Conservation (phyloP, 305 asterid species). For the Solanum hybrid region DNA sequence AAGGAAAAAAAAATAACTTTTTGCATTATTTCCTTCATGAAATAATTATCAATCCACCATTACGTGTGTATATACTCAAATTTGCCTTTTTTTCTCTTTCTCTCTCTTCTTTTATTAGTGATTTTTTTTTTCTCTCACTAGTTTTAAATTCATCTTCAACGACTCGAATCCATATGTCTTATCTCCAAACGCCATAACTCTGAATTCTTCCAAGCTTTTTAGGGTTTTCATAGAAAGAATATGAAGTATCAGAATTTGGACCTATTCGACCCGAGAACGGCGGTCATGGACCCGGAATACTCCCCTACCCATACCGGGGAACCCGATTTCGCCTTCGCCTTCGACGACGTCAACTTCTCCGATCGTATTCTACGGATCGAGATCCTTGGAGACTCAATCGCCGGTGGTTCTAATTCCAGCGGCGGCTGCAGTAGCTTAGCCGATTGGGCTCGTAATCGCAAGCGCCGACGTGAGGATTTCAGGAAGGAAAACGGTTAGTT, state of each 20-base stretch:
- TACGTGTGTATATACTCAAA: neutral
- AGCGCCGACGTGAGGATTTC: slow-evolving; percentile 72
- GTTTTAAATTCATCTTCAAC: neutral
- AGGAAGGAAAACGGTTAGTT: slow-evolving; percentile 48
- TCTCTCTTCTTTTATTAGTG: neutral
- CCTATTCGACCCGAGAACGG: slow-evolving; percentile 14
- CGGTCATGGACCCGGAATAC: slow-evolving; percentile 14
- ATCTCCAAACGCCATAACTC: neutral
- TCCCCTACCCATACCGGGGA: slow-evolving; percentile 3
- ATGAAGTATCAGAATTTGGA: slow-evolving; percentile 15
- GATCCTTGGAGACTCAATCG: slow-evolving; percentile 4
- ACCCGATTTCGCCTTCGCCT: slow-evolving; percentile 19
- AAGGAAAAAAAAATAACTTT: neutral
- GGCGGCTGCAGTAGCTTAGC: neutral
- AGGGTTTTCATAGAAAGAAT: neutral
- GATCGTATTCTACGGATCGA: slow-evolving; percentile 14
- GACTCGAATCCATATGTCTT: neutral
- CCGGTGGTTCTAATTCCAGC: neutral
- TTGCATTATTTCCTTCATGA: neutral
- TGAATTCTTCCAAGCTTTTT: neutral
- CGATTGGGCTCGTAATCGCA: slow-evolving; percentile 78
- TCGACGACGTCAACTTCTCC: slow-evolving; percentile 17
- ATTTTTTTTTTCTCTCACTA: neutral
- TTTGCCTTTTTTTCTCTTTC: neutral
- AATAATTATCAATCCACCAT: neutral